Base-by-base conservation (phyloP, 2,329 filamentous ascomycete genomes). In the Pseudogymnoascus sp. region DNA sequence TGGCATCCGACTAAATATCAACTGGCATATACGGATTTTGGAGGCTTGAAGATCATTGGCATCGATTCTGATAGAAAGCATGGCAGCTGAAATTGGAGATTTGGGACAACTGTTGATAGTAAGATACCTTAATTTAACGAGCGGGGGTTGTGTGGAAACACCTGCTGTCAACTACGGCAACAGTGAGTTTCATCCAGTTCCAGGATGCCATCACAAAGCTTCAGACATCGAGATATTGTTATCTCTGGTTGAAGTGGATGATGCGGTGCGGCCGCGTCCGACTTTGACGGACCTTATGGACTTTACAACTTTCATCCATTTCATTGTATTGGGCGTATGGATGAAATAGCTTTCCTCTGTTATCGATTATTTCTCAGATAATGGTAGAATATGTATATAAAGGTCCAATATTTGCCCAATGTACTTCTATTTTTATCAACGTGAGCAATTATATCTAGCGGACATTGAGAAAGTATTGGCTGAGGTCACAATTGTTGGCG, bases 1-100 rank as follows among this genome's bases (percentile, higher is more conserved):
- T 92, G 88, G 88, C 87, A 89, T 64, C 89, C 89, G 2, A 85
- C 81, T 39, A 79, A 84, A 60, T 92, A 92, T 70, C 84, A 82
- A 65, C 73, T 92, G 61, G 89, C 88, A 1, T 91, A 90, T 70
- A 82, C 82, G 58, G 88, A 92, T 68, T 73, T 82, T 34, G 85
- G 85, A 0, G 65, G 62, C 57, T 72, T 92, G 61, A 84, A 86
- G 67, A 89, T 91, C 61, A 58, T 58, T 55, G 85, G 85, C 9
- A 73, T 81, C 35, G 82, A 83, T 64, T 67, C 71, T 19, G 77
- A 77, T 55, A 72, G 73, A 60, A 78, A 77, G 66, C 76, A 69
- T 62, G 63, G 67, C 56, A 30, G 15, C 23, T 52, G 1, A 52
- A 33, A 1, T 15, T 15, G 33, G 23, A 6, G 23, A 26, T 28